Conservation (phyloP, 1,284 basidiomycete genomes). For the Ganoderma lucidum region DNA sequence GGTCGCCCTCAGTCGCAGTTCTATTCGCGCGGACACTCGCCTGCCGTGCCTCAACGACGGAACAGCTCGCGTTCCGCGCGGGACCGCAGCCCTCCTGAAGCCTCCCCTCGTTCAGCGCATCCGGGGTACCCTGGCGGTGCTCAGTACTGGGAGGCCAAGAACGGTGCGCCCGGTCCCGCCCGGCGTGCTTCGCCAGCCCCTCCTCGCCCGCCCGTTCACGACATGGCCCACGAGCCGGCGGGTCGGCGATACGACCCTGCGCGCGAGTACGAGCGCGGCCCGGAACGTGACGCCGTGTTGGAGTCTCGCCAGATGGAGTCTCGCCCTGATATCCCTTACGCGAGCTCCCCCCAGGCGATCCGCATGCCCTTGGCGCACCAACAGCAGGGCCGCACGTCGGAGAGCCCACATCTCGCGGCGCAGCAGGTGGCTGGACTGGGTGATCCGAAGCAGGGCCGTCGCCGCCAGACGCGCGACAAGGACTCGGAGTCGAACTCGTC, state of each 20-base stretch:
- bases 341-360: slow-evolving; percentile 42
- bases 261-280: slow-evolving; percentile 40
- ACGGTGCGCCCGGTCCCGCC: slow-evolving; percentile 30
- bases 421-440: slow-evolving; percentile 34
- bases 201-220: slow-evolving; percentile 32
- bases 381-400: slow-evolving; percentile 43
- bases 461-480: slow-evolving; percentile 47
- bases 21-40: slow-evolving; percentile 35
- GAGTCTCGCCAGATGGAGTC: slow-evolving; percentile 23
- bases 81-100: slow-evolving; percentile 51
- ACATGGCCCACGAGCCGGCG: slow-evolving; percentile 35
- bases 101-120: slow-evolving; percentile 62
- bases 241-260: slow-evolving; percentile 46
- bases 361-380: slow-evolving; percentile 39
- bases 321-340: slow-evolving; percentile 40
- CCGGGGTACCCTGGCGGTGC: slow-evolving; percentile 29
- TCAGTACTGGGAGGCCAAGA: slow-evolving; percentile 39
- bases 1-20: slow-evolving; percentile 37
- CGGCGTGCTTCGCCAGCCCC: slow-evolving; percentile 33
- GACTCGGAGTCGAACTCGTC: slow-evolving; percentile 47
- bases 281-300: slow-evolving; percentile 35
- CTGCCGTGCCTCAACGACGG: slow-evolving; percentile 37
- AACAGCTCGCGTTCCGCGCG: slow-evolving; percentile 42
- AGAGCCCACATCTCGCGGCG: slow-evolving; percentile 48
- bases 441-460: slow-evolving; percentile 43